phyloP scores from a whole-genome alignment of 768 basidiomycete species.

The Pleurotus tuber-regium region DNA sequence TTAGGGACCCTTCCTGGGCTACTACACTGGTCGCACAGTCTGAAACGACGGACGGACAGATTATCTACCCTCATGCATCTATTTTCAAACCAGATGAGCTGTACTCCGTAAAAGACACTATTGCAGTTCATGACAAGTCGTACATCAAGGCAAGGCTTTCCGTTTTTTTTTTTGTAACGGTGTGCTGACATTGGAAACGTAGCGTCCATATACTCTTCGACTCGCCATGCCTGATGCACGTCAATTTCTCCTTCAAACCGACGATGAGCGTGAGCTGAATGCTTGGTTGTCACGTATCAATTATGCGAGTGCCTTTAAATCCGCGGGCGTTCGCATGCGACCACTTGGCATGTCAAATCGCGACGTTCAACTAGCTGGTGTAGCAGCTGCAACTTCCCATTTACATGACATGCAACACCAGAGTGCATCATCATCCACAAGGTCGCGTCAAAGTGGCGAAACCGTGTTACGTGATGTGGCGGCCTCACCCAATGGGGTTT shows the following conservation, averaged over 20 bases:
- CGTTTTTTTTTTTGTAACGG: background rate
- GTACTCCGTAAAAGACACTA: constrained; percentile 68
- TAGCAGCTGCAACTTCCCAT: constrained; percentile 85
- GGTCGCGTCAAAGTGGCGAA: background rate
- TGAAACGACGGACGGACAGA: constrained; percentile 28
- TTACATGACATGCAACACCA: constrained; percentile 63
- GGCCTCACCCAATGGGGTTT: constrained; percentile 36
- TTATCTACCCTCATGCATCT: constrained; percentile 35
- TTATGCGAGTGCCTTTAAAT: constrained; percentile 91
- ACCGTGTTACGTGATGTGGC: constrained; percentile 28
- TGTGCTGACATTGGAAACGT: constrained; percentile 6
- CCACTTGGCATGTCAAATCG: constrained; percentile 63
- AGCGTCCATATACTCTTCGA: constrained; percentile 76
- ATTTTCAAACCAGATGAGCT: constrained; percentile 82
- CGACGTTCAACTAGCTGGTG: constrained; percentile 76
- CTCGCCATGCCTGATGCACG: constrained; percentile 75
- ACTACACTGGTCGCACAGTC: constrained; percentile 42
- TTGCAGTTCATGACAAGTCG: constrained; percentile 78
- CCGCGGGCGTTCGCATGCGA: constrained; percentile 79
- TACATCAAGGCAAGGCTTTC: constrained; percentile 64
- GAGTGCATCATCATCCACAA: constrained; percentile 29
- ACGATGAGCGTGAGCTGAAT: constrained; percentile 70
- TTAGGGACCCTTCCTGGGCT: constrained; percentile 69
- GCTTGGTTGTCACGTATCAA: constrained; percentile 93
- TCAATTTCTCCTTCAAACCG: constrained; percentile 77